These are phyloP conservation scores for Neopestalotiopsis rosae DNA, from an alignment of 2,329 filamentous ascomycete genomes.

Conservation along the genomic window DNA sequence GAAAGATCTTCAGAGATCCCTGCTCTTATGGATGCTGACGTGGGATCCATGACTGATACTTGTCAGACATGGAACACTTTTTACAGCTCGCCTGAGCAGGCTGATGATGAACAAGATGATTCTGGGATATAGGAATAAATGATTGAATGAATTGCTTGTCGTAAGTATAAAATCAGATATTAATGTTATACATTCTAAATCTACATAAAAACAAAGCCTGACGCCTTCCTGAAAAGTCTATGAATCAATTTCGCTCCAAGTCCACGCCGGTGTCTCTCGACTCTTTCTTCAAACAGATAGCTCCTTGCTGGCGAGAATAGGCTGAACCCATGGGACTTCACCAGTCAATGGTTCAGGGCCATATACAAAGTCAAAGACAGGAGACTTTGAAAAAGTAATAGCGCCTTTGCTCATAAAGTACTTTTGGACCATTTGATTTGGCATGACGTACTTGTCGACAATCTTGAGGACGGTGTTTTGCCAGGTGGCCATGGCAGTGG, in stretches of 20 bases:
- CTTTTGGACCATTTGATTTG: not conserved
- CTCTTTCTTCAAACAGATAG: not conserved
- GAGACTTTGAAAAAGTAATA: not conserved
- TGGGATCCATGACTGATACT: constrained; percentile 28
- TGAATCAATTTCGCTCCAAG: not conserved
- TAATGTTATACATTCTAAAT: not conserved
- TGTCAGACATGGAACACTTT: constrained; percentile 31
- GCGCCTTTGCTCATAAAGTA: not conserved
- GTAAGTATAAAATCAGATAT: not conserved
- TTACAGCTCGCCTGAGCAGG: not conserved
- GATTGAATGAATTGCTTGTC: too few species aligned
- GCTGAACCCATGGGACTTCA: constrained; percentile 5
- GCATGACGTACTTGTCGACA: constrained; percentile 5
- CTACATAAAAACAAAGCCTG: not conserved
- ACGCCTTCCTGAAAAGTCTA: not conserved
- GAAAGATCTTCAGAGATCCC: constrained; percentile 33
- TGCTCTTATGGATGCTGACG: constrained; percentile 27
- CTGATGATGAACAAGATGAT: constrained; percentile 13
- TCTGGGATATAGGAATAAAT: constrained; percentile 6
- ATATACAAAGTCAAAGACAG: constrained; percentile 8
- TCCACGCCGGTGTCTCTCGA: not conserved
- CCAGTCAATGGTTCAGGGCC: constrained; percentile 10
- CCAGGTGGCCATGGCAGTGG: constrained; percentile 16
- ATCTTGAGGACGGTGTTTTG: constrained; percentile 1
- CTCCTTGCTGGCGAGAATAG: not conserved